phyloP scores from a whole-genome alignment of 2,329 filamentous ascomycete species.

The Drechslerella coelobrocha region DNA sequence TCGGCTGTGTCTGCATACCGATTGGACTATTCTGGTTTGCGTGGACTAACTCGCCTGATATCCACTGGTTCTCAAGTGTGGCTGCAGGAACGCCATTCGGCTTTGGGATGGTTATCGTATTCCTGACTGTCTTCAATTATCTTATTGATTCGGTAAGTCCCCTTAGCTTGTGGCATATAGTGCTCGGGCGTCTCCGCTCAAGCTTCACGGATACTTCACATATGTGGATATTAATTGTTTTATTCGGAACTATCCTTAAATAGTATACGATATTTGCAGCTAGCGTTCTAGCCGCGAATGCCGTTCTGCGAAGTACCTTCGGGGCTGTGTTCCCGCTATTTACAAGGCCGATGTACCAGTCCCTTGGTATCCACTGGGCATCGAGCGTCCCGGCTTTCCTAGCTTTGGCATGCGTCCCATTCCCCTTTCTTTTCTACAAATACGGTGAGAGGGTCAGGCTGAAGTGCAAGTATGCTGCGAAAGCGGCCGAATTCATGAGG shows the following conservation, averaged over 20 bases:
- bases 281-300: slow-evolving; percentile 76
- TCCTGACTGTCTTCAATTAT: slow-evolving; percentile 71
- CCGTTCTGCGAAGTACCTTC: slow-evolving; percentile 56
- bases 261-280: slow-evolving; percentile 67
- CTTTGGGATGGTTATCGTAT: slow-evolving; percentile 69
- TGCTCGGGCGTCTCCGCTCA: not conserved
- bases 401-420: slow-evolving; percentile 73
- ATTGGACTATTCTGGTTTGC: slow-evolving; percentile 73
- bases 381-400: slow-evolving; percentile 72
- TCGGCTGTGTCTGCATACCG: slow-evolving; percentile 70
- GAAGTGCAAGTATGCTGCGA: slow-evolving; percentile 73
- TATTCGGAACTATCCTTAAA: too few relatives aligned
- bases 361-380: slow-evolving; percentile 76
- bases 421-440: slow-evolving; percentile 77
- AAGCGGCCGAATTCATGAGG: slow-evolving; percentile 69
- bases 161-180: slow-evolving; percentile 53
- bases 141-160: slow-evolving; percentile 66
- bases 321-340: slow-evolving; percentile 37
- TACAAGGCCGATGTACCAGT: slow-evolving; percentile 57
- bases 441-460: slow-evolving; percentile 71
- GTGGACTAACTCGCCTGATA: slow-evolving; percentile 67
- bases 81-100: slow-evolving; percentile 64
- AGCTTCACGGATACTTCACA: not conserved
- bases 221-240: not conserved
- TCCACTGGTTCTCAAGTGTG: slow-evolving; percentile 66